Base-by-base conservation (phyloP, 257 asterid genomes). In the Salvia hispanica region DNA sequence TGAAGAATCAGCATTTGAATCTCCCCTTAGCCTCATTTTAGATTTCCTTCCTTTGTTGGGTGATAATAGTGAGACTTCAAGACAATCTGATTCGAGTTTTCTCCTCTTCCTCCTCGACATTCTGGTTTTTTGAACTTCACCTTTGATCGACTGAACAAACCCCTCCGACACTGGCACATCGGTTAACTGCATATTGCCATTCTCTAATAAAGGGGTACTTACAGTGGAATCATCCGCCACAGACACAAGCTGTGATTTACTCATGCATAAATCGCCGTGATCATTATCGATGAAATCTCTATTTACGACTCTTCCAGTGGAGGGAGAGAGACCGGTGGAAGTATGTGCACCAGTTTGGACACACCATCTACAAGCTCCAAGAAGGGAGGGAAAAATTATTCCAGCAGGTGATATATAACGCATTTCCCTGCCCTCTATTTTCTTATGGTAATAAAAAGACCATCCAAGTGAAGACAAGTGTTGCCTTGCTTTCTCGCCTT, bases 401-500 rank as follows among this genome's bases (percentile, higher is more conserved):
- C 92, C 87, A 42, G 44, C 8, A 0, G 97, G 99, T 13, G 97
- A 71, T 15, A 5, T 2, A 72, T 83, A 93, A 9, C 81, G 69
- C 45, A 80, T 0, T 72, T 86, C 85, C 75, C 55, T 28, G 8
- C 8, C 13, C 25, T 51, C 56, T 40, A 12, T 10, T 69, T 69
- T 82, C 16, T 0, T 51, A 3, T 31, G 11, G 57, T 33, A 15
- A 61, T 40, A 31, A 15, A 86, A 65, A 7, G 31, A 67, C 98
- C 98, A 93, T 8, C 98, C 97, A n/a, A 44, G 60, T 21, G 84
- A 78, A 62, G 78, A 60, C 57, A 93, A 84, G 78, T 93, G 90
- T 72, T 75, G 77, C 80, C 66, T 90, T 56, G 83, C 97, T 77
- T 80, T 78, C 61, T 48, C 11, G 21, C 70, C 53, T 47, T 42